Conservation (phyloP, 2,329 filamentous ascomycete species). For the Hypomyces rosellus region DNA sequence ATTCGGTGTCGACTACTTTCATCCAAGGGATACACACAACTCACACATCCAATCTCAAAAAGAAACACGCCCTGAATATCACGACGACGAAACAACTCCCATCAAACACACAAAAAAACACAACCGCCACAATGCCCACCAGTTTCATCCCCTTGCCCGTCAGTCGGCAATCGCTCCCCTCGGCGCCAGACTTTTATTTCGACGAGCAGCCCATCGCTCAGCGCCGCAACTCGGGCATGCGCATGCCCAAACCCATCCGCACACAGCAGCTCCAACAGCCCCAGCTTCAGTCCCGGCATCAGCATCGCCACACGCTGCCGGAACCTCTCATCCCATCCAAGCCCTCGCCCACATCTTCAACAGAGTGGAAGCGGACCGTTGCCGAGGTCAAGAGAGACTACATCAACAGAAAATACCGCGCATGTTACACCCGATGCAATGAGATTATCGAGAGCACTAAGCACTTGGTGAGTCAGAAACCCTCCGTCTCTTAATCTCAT, state of each 20-base stretch:
- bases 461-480: constrained; percentile 34
- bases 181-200: not conserved
- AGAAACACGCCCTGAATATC: too few relatives aligned
- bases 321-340: constrained; percentile 17
- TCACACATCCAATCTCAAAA: not conserved
- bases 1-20: not conserved
- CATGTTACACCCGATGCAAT: constrained; percentile 46
- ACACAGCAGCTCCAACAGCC: not conserved
- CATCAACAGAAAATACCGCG: constrained; percentile 42
- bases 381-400: constrained; percentile 50
- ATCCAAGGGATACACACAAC: not conserved
- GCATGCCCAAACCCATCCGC: not conserved
- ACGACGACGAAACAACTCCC: constrained; percentile 1
- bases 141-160: not conserved
- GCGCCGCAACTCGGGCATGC: not conserved
- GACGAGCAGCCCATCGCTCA: not conserved
- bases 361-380: constrained; percentile 47
- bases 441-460: constrained; percentile 46
- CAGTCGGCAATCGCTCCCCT: not conserved
- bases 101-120: not conserved
- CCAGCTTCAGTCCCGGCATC: too few relatives aligned
- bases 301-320: constrained; percentile 10
- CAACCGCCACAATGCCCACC: not conserved
- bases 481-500: not conserved
- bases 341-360: constrained; percentile 35